Percentiles rank a stretch among this genome's conserved stretches.
These are phyloP conservation scores for Zygosaccharomyces siamensis DNA, from an alignment of 805 yeast genomes.

Conservation along the genomic window DNA sequence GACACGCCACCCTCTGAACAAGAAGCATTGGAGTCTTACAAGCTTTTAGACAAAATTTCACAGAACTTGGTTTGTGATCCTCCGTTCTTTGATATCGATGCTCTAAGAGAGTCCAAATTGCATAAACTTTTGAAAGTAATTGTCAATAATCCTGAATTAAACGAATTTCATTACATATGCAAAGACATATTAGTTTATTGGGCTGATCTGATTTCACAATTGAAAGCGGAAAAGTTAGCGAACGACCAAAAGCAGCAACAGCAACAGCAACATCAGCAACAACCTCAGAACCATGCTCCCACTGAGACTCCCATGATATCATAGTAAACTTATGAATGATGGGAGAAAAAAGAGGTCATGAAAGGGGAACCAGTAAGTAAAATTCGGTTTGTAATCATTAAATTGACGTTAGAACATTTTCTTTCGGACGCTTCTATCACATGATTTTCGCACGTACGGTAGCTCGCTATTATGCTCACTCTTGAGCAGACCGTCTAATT, in stretches of 20 bases:
- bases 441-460: neutral
- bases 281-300: conserved; percentile 1
- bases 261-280: conserved; percentile 4
- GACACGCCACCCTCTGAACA: conserved; percentile 25
- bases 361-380: neutral
- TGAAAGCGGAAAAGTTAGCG: conserved; percentile 27
- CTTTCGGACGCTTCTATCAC: neutral
- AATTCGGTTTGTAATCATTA: conserved; percentile 3
- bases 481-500: neutral
- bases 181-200: conserved; percentile 24
- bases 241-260: conserved; percentile 5
- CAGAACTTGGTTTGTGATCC: conserved; percentile 26
- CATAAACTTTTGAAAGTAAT: conserved; percentile 33
- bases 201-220: conserved; percentile 20
- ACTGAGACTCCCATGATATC: conserved; percentile 2
- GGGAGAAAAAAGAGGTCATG: neutral
- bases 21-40: conserved; percentile 27
- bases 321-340: neutral
- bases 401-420: neutral
- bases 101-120: conserved; percentile 29
- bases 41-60: conserved; percentile 24
- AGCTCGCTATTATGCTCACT: neutral
- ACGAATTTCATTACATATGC: conserved; percentile 30
- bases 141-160: conserved; percentile 22
- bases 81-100: conserved; percentile 30